phyloP scores from a whole-genome alignment of 2,329 filamentous ascomycete species.

The Pyrenophora graminea region DNA sequence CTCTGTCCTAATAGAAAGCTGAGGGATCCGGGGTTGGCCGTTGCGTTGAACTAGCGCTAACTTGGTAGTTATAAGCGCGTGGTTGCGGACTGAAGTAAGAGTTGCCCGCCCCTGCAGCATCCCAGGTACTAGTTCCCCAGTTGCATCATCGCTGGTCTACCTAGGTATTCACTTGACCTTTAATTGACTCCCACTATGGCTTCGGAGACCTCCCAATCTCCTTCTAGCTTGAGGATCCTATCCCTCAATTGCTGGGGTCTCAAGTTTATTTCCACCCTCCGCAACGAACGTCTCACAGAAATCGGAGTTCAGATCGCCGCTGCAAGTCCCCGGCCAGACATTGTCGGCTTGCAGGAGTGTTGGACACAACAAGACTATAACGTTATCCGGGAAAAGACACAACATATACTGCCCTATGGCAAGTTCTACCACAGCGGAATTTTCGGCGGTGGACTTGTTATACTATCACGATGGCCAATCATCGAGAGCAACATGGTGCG shows the following conservation, averaged over 20 bases:
- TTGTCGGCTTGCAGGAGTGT: slow-evolving; percentile 94
- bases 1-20: too few species aligned
- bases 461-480: slow-evolving; percentile 90
- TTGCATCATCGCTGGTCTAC: slow-evolving; percentile 18
- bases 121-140: slow-evolving; percentile 16
- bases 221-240: slow-evolving; percentile 71
- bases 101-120: slow-evolving; percentile 13
- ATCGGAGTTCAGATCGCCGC: slow-evolving; percentile 80
- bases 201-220: slow-evolving; percentile 25
- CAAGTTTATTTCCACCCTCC: slow-evolving; percentile 79
- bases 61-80: too few species aligned
- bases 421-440: slow-evolving; percentile 93
- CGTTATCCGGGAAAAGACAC: slow-evolving; percentile 73
- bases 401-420: slow-evolving; percentile 77
- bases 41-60: too few species aligned
- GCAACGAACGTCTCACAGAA: slow-evolving; percentile 75
- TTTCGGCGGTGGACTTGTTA: slow-evolving; percentile 86
- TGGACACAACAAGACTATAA: slow-evolving; percentile 87
- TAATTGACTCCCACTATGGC: slow-evolving; percentile 24
- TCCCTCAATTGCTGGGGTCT: slow-evolving; percentile 98
- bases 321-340: slow-evolving; percentile 71
- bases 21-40: too few species aligned
- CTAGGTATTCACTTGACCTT: background rate
- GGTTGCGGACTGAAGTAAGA: too few species aligned
- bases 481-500: slow-evolving; percentile 82